Base-by-base conservation (phyloP, 345 rosid genomes). In the Excoecaria agallocha region DNA sequence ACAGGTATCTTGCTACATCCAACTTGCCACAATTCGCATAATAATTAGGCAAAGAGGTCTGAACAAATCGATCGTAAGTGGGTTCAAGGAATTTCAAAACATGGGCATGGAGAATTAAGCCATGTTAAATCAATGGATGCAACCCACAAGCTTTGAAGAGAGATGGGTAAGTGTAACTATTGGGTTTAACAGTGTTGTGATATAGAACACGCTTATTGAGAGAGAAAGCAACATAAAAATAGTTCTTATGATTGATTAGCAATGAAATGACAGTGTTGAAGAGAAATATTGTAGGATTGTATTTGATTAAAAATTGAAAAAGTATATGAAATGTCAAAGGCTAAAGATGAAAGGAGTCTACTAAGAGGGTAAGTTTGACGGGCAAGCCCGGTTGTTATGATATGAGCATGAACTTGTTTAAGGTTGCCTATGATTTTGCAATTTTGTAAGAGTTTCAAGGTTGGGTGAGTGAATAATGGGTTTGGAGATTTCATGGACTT, bases 351-450 rank as follows among this genome's bases (percentile, higher is more conserved):
- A 67, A 91, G 92, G 64, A 91, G 89, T 35, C 78, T 82, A 62
- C 89, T 85, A 37, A 89, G 90, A 66, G 92, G 97, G 82, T 83
- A 88, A 16, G 90, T 87, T 80, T 82, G 91, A 76, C 68, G 84
- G 61, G 87, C 66, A 69, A 89, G 89, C 13, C 88, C 89, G 0
- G 76, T 80, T 22, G 87, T 76, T 71, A 87, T 58, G 76, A 84
- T 74, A 37, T 85, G 89, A 39, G 80, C 76, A 66, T 89, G 93
- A 77, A 82, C 76, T 82, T 88, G 92, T 52, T 83, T 86, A 60
- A 89, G 79, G 8, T 72, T 17, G 78, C 49, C 6, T 6, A 86
- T 59, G 80, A 84, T 66, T 50, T 69, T 80, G 89, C 91, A 89
- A 81, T 82, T 85, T 69, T 75, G 41, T 3, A 88, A 67, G 71